Conservation (phyloP, 2,329 filamentous ascomycete genomes). For the Myrmaecium sp. region DNA sequence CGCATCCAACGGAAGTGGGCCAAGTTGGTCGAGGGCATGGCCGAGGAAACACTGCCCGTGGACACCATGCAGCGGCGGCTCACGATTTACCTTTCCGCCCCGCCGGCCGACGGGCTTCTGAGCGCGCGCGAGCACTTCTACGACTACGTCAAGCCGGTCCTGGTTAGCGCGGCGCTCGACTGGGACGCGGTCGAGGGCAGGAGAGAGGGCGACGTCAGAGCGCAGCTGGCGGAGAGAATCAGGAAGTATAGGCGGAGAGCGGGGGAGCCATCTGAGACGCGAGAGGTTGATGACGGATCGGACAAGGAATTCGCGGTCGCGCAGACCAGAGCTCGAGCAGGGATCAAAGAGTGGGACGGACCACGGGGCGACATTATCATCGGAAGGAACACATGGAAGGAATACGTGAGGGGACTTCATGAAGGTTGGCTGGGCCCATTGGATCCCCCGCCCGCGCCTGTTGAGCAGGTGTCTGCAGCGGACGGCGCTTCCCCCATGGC, state of each 20-base stretch:
- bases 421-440: slow-evolving; percentile 92
- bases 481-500: slow-evolving; percentile 4
- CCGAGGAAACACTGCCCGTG: slow-evolving; percentile 55
- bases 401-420: slow-evolving; percentile 83
- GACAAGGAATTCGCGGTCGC: slow-evolving; percentile 45
- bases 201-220: slow-evolving; percentile 81
- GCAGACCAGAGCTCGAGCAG: slow-evolving; percentile 45
- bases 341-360: slow-evolving; percentile 55
- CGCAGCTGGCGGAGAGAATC: slow-evolving; percentile 72
- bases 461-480: slow-evolving; percentile 13
- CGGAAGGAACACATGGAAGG: slow-evolving; percentile 90
- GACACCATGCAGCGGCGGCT: slow-evolving; percentile 66
- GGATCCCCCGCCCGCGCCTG: slow-evolving; percentile 34
- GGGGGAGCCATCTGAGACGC: slow-evolving; percentile 32
- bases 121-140: slow-evolving; percentile 87
- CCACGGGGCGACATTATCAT: slow-evolving; percentile 73
- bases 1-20: slow-evolving; percentile 75
- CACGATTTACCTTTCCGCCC: slow-evolving; percentile 70
- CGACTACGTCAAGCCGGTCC: slow-evolving; percentile 84
- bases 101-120: slow-evolving; percentile 72
- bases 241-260: slow-evolving; percentile 46
- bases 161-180: slow-evolving; percentile 78
- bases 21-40: slow-evolving; percentile 67
- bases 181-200: slow-evolving; percentile 93
- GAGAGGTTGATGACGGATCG: slow-evolving; percentile 30